These are phyloP conservation scores for Pontederia paniculata DNA, from an alignment of 176 grass and related monocot genomes.

Conservation along the genomic window DNA sequence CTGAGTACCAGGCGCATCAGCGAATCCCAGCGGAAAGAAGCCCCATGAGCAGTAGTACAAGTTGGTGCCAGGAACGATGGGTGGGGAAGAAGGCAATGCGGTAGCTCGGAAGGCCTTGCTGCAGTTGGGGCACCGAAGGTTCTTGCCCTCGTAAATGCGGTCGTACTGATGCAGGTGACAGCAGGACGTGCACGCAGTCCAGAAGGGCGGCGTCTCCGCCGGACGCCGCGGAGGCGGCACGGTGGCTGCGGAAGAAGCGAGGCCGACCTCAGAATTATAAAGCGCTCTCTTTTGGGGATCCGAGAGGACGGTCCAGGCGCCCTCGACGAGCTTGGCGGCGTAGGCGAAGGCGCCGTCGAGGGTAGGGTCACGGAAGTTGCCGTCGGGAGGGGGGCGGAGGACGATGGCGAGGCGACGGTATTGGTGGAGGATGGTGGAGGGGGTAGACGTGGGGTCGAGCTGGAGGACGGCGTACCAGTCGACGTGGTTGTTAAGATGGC, in stretches of 20 bases:
- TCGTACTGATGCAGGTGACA: conserved; percentile 66
- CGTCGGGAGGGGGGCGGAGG: conserved; percentile 23
- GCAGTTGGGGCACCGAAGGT: conserved; percentile 52
- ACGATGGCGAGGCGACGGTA: conserved; percentile 31
- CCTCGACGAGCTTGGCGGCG: conserved; percentile 43
- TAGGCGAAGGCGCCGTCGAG: conserved; percentile 26
- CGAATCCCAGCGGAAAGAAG: conserved; percentile 83
- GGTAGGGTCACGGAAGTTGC: conserved; percentile 18
- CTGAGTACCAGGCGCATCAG: conserved; percentile 44
- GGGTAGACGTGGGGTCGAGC: conserved; percentile 34
- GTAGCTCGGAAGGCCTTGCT: conserved; percentile 47
- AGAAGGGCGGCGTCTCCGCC: conserved; percentile 32
- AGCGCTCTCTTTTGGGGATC: conserved; percentile 47
- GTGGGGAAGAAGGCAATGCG: conserved; percentile 40
- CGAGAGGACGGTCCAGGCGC: conserved; percentile 54
- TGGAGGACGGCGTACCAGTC: conserved; percentile 63
- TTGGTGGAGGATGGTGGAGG: neutral
- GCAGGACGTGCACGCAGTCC: conserved; percentile 55
- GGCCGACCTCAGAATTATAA: conserved; percentile 41
- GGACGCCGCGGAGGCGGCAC: neutral
- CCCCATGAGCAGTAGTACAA: conserved; percentile 96
- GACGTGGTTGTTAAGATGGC: conserved; percentile 27
- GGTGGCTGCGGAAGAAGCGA: conserved; percentile 13
- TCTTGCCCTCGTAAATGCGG: conserved; percentile 38
- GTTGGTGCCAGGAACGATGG: conserved; percentile 65